Evolutionary conservation across 1,139 yeast genomes (phyloP), one percentile per base, ranked within the genome.

Genomic region (Blastobotrys arbuscula): DNA sequence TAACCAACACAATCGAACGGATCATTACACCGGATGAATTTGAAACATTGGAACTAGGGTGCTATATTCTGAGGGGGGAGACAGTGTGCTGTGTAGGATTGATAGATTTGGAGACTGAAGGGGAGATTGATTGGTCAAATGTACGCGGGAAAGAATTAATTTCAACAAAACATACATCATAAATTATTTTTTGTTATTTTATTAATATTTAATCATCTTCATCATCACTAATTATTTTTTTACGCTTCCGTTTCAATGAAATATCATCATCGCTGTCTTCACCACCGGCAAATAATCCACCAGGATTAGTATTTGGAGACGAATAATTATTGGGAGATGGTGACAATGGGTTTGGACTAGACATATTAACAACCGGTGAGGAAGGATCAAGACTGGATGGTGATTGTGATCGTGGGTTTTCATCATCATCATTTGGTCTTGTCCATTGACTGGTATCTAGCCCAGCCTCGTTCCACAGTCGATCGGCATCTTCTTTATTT

Each of bases 1-100:
- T 90, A 39, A 68, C 81, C 8, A 68, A 75, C 31, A 75, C 92
- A n/a, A 65, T 74, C 33, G 92, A 85, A 61, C 63, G 80, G 31
- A 57, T 69, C 31, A 66, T 70, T 16, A 50, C 67, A 8, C 65
- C 64, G 1, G 77, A 71, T 4, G 75, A 77, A 0, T 72, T 78
- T 7, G 77, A 75, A 48, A 76, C 76, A 43, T 75, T 80, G 39
- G 76, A 74, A 26, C 61, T 84, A 50, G 95, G 95, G 0, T 67
- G 81, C 6, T 79, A 82, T 59, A 64, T 89, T 58, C 70, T 89
- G 57, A 76, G 97, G 59, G 97, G 97, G 0, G 95, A 87, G 49
- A 79, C 78, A 51, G 84, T 90, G 9, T 95, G 85, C 0, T 75
- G 88, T 43, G 74, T 87, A 48, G 96, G 96, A 6, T 74, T 79